These are phyloP conservation scores for Boletellus ananas DNA, from an alignment of 768 basidiomycete species.

Conservation along the genomic window DNA sequence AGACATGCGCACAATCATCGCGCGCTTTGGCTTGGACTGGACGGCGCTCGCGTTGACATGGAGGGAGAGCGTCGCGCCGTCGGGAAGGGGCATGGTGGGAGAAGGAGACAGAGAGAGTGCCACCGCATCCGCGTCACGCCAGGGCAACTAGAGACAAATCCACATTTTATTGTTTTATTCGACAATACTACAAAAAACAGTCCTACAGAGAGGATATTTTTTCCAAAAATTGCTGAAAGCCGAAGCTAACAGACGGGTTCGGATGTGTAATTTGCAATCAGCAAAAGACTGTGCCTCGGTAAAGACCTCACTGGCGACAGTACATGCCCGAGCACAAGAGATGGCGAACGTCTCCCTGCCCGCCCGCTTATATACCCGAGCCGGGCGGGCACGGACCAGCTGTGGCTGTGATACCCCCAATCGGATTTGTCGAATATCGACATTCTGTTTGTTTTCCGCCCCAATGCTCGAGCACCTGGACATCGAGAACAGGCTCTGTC, in stretches of 20 bases:
- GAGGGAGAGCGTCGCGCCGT: slow-evolving; percentile 47
- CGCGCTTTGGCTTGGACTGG: slow-evolving; percentile 62
- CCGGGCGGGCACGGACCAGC: slow-evolving; percentile 16
- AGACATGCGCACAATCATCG: slow-evolving; percentile 74
- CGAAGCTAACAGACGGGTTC: slow-evolving; percentile 88
- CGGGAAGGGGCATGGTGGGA: slow-evolving; percentile 62
- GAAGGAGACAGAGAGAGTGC: neutral
- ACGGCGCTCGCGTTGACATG: slow-evolving; percentile 51
- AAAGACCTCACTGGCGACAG: slow-evolving; percentile 94
- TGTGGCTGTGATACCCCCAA: slow-evolving; percentile 6
- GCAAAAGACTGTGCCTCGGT: slow-evolving; percentile 95
- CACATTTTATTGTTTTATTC: no score
- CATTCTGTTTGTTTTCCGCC: neutral
- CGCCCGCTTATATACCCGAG: slow-evolving; percentile 9
- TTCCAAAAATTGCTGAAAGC: slow-evolving; percentile 91
- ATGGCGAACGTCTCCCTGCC: slow-evolving; percentile 34
- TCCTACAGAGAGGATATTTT: slow-evolving; percentile 14
- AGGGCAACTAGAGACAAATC: no score
- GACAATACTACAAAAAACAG: neutral
- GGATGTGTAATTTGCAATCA: slow-evolving; percentile 98
- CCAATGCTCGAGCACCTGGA: slow-evolving; percentile 1
- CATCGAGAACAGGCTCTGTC: slow-evolving; percentile 63
- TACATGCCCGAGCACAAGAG: slow-evolving; percentile 96
- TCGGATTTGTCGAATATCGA: neutral
- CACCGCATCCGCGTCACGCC: no score